Evolutionary conservation across 2,329 filamentous ascomycete genomes (phyloP).

Genomic region (Monosporascus sp.): DNA sequence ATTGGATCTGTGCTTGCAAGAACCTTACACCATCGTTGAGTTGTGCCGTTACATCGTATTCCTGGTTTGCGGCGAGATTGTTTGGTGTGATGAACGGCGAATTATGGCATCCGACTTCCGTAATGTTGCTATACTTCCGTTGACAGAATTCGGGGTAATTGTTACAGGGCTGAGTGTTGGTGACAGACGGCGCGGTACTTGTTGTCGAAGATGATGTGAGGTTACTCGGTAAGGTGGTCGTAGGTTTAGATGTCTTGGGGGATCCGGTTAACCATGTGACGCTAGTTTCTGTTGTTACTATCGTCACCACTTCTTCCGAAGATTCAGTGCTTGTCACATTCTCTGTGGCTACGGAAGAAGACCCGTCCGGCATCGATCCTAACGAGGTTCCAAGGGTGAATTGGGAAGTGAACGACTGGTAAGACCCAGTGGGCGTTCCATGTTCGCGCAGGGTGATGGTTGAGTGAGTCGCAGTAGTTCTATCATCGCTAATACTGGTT

Average conservation of each 20-base stretch:
- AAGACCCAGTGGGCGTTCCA: conserved; percentile 38
- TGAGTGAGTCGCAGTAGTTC: conserved; percentile 33
- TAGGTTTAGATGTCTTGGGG: conserved; percentile 26
- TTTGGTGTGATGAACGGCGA: conserved; percentile 68
- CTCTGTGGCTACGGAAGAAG: conserved; percentile 22
- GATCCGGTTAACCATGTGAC: conserved; percentile 43
- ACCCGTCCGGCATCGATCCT: conserved; percentile 19
- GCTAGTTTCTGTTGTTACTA: conserved; percentile 17
- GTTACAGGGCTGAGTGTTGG: conserved; percentile 77
- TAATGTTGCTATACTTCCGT: conserved; percentile 76
- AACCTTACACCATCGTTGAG: conserved; percentile 71
- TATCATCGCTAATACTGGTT: conserved; percentile 30
- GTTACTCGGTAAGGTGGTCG: conserved; percentile 37
- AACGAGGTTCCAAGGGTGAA: conserved; percentile 32
- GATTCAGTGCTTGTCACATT: conserved; percentile 26
- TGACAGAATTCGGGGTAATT: conserved; percentile 70
- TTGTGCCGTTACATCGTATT: conserved; percentile 61
- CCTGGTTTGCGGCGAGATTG: conserved; percentile 73
- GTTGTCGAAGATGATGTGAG: conserved; percentile 37
- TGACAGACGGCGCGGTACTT: conserved; percentile 39
- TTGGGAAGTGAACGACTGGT: conserved; percentile 38
- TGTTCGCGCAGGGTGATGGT: conserved; percentile 21
- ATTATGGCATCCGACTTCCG: conserved; percentile 73
- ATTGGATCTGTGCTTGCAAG: conserved; percentile 60
- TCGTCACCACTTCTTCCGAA: conserved; percentile 20